A percentile compares a stretch with the other conserved stretches of the same genome.
Evolutionary conservation across 306 rosid species (phyloP).

Genomic region (Trifolium repens): DNA sequence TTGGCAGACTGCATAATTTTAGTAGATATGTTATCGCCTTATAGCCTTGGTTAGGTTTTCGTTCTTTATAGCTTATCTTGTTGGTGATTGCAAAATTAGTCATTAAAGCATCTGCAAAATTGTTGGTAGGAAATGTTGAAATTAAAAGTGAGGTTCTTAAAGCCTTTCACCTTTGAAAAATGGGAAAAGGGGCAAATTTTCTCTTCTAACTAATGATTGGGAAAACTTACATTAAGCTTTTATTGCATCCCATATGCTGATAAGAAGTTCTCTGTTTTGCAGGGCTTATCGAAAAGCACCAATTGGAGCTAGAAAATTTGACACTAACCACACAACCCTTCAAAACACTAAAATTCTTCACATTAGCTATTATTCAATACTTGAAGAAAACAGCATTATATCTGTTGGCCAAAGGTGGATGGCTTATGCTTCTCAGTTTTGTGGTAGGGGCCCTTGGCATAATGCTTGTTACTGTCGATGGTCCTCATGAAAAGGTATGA

Average conservation of each 20-base stretch:
- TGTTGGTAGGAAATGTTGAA: neutral
- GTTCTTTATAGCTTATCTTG: neutral
- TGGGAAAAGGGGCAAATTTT: neutral
- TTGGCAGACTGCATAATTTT: neutral
- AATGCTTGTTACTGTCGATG: conserved; percentile 68
- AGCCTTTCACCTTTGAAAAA: conserved; percentile 13
- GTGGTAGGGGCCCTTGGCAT: conserved; percentile 53
- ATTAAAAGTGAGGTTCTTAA: neutral
- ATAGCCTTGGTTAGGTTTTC: neutral
- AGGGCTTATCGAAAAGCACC: conserved; percentile 59
- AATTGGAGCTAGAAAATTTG: conserved; percentile 74
- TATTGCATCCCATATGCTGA: conserved; percentile 31
- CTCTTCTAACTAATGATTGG: neutral
- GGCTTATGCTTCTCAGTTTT: conserved; percentile 71
- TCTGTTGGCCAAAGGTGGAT: conserved; percentile 78
- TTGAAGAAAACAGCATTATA: conserved; percentile 53
- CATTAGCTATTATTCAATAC: conserved; percentile 66
- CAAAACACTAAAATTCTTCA: conserved; percentile 72
- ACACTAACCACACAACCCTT: conserved; percentile 71
- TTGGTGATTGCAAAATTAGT: conserved; percentile 7
- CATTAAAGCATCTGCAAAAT: conserved; percentile 2
- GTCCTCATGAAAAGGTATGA: conserved; percentile 76
- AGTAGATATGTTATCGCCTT: neutral
- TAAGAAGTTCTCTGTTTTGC: conserved; percentile 46
- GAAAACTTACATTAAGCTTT: neutral